Base-by-base conservation (phyloP, 2,329 filamentous ascomycete species). In the Cordyceps pruinosa region DNA sequence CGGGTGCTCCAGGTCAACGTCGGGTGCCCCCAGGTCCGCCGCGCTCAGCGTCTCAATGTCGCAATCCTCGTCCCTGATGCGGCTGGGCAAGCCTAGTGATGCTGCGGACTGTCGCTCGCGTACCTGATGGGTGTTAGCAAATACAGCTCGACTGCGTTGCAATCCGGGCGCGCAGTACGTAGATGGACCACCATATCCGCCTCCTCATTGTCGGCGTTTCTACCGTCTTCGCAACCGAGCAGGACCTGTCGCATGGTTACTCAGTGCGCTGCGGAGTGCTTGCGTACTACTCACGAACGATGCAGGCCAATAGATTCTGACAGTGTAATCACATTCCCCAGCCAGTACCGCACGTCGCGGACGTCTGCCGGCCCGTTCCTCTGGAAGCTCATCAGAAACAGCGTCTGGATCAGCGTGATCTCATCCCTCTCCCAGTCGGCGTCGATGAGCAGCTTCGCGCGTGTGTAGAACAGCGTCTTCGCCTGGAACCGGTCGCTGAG, bases 351-450 rank as follows among this genome's bases (percentile, higher is more conserved):
- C 13, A 75, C 73, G 63, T 80, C 76, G 17, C 75, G 71, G n/a
- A 77, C 74, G 51, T 77, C 73, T 0, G 70, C 68, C 0, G 79
- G 76, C 0, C 75, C 75, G 8, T 75, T 77, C 19, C 79, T 69
- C 79, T 79, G 82, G 59, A 80, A 82, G 61, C 79, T 81, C 69
- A 82, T 72, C 30, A 82, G 65, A 61, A 82, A 81, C 2, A 82
- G 62, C 1, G 76, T 72, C 62, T 81, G 78, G 0, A 82, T 71
- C 5, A 80, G 72, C 0, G 71, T 74, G 0, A 79, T 69, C 42
- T 77, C 77, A 41, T 81, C 75, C 17, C 73, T 74, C 62, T 83
- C 79, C 64, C 73, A 78, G 26, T 80, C 79, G 0, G 77, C 75
- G 59, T 82, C 77, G 48, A 79, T 82, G 0, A 82, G 72, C 15